phyloP scores from a whole-genome alignment of 257 asterid genomes.

The Coffea eugenioides region DNA sequence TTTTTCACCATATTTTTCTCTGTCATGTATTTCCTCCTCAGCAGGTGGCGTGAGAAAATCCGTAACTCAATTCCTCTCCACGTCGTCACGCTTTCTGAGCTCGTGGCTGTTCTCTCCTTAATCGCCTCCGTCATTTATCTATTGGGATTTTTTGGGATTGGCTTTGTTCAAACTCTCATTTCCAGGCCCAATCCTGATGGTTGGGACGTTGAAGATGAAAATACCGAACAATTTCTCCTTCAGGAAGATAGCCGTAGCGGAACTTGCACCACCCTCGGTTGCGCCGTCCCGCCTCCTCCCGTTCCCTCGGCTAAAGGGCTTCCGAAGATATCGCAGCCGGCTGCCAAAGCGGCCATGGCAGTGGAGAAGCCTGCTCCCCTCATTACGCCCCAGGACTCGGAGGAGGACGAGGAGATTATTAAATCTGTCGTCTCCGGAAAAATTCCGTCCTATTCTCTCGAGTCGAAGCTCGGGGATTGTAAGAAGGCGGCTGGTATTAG shows the following conservation, averaged over 20 bases:
- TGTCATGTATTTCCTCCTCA: slow-evolving; percentile 46
- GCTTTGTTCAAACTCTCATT: slow-evolving; percentile 47
- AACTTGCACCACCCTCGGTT: slow-evolving; percentile 31
- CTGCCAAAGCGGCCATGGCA: slow-evolving; percentile 9
- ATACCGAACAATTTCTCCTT: slow-evolving; percentile 16
- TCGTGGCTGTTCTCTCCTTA: slow-evolving; percentile 35
- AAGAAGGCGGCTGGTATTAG: slow-evolving; percentile 47
- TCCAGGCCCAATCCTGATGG: slow-evolving; percentile 27
- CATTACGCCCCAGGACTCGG: slow-evolving; percentile 19
- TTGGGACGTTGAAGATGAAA: slow-evolving; percentile 45
- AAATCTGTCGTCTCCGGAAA: slow-evolving; percentile 37
- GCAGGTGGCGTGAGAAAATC: slow-evolving; percentile 52
- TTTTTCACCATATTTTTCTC: slow-evolving; percentile 49
- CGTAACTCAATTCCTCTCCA: slow-evolving; percentile 47
- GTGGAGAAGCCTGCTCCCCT: slow-evolving; percentile 20
- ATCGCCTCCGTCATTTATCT: slow-evolving; percentile 43
- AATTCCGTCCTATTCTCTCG: slow-evolving; percentile 48
- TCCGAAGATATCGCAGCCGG: slow-evolving; percentile 21
- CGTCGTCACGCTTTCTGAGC: slow-evolving; percentile 44
- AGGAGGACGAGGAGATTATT: slow-evolving; percentile 45
- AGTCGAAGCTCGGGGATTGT: slow-evolving; percentile 52
- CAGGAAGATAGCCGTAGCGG: slow-evolving; percentile 34
- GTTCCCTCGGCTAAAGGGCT: not conserved
- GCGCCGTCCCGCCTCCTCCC: slow-evolving; percentile 25
- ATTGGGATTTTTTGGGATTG: slow-evolving; percentile 49